Conservation (phyloP, 495 filamentous ascomycete species). For the Penicillium riverlandense region DNA sequence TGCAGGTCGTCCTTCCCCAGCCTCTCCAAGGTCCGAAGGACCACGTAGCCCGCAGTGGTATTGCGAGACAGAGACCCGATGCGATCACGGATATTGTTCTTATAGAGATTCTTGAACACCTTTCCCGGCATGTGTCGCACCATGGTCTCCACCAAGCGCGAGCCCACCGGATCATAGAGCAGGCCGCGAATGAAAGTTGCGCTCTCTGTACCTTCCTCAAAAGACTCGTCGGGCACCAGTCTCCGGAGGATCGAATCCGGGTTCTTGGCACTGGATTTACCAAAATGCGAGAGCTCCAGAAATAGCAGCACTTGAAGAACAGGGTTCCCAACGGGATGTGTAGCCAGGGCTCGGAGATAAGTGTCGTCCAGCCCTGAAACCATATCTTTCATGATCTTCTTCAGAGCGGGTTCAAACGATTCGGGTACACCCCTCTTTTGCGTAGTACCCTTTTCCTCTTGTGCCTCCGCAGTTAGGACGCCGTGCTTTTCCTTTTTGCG, state of each 20-base stretch:
- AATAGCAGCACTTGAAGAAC: conserved; percentile 80
- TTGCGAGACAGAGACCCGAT: conserved; percentile 76
- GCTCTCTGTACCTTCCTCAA: conserved; percentile 50
- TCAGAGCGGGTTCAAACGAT: conserved; percentile 65
- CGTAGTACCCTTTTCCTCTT: conserved; percentile 27
- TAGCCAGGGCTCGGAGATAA: conserved; percentile 70
- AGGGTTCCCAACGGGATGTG: conserved; percentile 83
- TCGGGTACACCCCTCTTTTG: conserved; percentile 59
- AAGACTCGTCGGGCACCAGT: conserved; percentile 58
- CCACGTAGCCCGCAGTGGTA: conserved; percentile 80
- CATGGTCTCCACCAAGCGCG: conserved; percentile 79
- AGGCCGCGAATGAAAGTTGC: conserved; percentile 73
- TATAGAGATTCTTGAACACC: conserved; percentile 78
- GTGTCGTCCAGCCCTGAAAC: conserved; percentile 62
- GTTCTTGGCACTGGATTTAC: conserved; percentile 56
- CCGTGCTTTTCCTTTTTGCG: conserved; percentile 82
- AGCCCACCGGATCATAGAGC: conserved; percentile 83
- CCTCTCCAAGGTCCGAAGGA: conserved; percentile 69
- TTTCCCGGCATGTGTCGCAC: conserved; percentile 74
- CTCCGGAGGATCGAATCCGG: conserved; percentile 50
- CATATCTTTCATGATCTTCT: conserved; percentile 71
- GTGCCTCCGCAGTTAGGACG: conserved; percentile 24
- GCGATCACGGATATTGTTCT: conserved; percentile 63
- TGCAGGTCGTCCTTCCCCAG: conserved; percentile 77
- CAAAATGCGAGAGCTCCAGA: conserved; percentile 67